Conservation (phyloP, 1,284 basidiomycete species). For the Grifola frondosa region DNA sequence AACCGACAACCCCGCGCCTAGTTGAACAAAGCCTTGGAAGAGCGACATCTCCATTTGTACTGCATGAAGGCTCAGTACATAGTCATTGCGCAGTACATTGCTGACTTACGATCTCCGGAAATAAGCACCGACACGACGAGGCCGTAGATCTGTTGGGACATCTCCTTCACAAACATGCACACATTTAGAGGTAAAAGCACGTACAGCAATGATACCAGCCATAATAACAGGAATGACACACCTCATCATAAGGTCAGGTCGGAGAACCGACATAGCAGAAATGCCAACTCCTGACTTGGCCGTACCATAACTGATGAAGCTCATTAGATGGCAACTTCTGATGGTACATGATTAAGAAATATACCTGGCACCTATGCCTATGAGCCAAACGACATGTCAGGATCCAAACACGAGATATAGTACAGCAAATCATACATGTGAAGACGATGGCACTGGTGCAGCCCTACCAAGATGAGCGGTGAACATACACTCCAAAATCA, state of each 20-base stretch:
- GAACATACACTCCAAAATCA: constrained; percentile 16
- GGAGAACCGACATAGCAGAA: constrained; percentile 95
- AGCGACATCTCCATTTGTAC: constrained; percentile 60
- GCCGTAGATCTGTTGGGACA: constrained; percentile 64
- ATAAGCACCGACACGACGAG: constrained; percentile 92
- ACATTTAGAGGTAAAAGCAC: constrained; percentile 27
- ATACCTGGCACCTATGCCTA: constrained; percentile 75
- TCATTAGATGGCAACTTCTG: background rate
- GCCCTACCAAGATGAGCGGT: constrained; percentile 52
- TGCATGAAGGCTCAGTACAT: constrained; percentile 25
- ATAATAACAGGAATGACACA: constrained; percentile 98
- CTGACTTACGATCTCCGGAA: constrained; percentile 66
- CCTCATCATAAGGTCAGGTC: constrained; percentile 94
- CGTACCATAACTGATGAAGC: constrained; percentile 81
- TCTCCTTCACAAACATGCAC: too few relatives aligned
- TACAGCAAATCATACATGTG: constrained; percentile 71
- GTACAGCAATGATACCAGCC: constrained; percentile 98
- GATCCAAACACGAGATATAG: background rate
- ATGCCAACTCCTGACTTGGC: constrained; percentile 99
- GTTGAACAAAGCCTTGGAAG: constrained; percentile 85
- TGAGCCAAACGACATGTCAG: constrained; percentile 28
- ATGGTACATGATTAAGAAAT: background rate
- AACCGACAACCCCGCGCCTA: constrained; percentile 86
- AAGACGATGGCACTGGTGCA: constrained; percentile 97
- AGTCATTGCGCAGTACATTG: background rate